Conservation (phyloP, 768 basidiomycete species). For the Gautieria morchelliformis region DNA sequence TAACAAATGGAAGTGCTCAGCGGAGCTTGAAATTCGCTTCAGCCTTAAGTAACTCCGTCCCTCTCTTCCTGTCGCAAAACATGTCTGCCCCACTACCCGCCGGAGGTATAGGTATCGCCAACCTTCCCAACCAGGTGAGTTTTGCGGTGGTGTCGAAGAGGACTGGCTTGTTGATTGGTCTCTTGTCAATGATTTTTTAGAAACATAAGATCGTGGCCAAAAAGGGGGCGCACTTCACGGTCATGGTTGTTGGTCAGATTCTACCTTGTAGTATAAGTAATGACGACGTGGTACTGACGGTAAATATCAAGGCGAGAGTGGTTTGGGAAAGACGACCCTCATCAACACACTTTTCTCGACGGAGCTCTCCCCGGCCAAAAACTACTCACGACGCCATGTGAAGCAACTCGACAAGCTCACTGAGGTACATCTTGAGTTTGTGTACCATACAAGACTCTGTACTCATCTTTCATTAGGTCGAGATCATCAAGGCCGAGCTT, state of each 20-base stretch:
- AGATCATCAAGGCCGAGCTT: conserved; percentile 98
- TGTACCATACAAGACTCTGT: not conserved
- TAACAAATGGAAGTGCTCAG: not conserved
- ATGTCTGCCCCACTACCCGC: conserved; percentile 20
- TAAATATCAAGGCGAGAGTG: conserved; percentile 73
- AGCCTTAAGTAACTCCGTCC: not conserved
- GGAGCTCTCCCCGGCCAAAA: conserved; percentile 85
- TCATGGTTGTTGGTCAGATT: conserved; percentile 94
- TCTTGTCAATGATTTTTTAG: conserved; percentile 32
- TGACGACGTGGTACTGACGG: not conserved
- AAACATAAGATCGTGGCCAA: conserved; percentile 99
- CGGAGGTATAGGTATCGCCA: conserved; percentile 89
- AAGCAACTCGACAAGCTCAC: conserved; percentile 99
- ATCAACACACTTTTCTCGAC: conserved; percentile 99
- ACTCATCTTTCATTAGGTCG: conserved; percentile 34
- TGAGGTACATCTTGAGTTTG: conserved; percentile 33
- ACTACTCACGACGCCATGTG: conserved; percentile 78
- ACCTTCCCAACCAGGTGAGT: conserved; percentile 93
- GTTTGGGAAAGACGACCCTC: conserved; percentile 92
- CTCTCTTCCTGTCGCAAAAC: not conserved
- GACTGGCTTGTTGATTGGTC: not conserved
- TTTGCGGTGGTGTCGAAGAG: not conserved
- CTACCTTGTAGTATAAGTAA: not conserved
- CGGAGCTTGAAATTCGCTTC: not conserved
- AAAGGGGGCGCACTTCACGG: conserved; percentile 93